Percentiles rank a stretch among this genome's conserved stretches.
These are phyloP conservation scores for Chrysoporthe puriensis DNA, from an alignment of 2,329 filamentous ascomycete genomes.

Conservation along the genomic window DNA sequence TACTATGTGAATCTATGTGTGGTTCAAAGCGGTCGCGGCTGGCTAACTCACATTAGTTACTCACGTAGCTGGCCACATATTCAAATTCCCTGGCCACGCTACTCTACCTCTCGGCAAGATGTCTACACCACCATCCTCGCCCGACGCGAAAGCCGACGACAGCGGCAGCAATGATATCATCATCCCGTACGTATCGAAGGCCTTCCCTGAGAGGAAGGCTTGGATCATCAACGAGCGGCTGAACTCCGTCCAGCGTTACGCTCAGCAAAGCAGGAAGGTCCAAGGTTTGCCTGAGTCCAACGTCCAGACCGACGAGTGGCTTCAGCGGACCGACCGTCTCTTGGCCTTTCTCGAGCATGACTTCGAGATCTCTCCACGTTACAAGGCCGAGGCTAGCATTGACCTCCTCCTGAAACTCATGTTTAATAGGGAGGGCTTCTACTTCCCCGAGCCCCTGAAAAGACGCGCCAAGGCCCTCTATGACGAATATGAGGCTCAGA, in stretches of 20 bases:
- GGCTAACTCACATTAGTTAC: neutral
- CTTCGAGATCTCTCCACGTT: neutral
- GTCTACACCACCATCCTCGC: neutral
- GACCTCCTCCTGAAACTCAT: neutral
- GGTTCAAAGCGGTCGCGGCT: neutral
- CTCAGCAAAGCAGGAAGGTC: neutral
- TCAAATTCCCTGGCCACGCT: neutral
- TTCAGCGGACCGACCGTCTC: neutral
- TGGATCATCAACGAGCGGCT: neutral
- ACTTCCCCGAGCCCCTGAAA: slow-evolving; percentile 17
- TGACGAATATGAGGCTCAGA: slow-evolving; percentile 6
- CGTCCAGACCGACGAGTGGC: neutral
- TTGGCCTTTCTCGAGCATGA: slow-evolving; percentile 14
- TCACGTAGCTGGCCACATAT: neutral
- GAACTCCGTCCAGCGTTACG: neutral
- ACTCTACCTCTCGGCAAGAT: neutral
- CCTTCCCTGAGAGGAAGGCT: neutral
- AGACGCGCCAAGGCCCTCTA: slow-evolving; percentile 17
- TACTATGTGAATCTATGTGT: neutral
- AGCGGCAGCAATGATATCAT: neutral
- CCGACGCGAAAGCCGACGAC: neutral
- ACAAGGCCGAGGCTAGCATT: neutral
- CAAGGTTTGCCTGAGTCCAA: neutral
- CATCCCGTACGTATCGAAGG: neutral
- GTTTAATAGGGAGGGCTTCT: neutral